Percentiles rank a stretch among this genome's conserved stretches.
phyloP scores from a whole-genome alignment of 192 early-diverging fungal species.

The Coemansia biformis region DNA sequence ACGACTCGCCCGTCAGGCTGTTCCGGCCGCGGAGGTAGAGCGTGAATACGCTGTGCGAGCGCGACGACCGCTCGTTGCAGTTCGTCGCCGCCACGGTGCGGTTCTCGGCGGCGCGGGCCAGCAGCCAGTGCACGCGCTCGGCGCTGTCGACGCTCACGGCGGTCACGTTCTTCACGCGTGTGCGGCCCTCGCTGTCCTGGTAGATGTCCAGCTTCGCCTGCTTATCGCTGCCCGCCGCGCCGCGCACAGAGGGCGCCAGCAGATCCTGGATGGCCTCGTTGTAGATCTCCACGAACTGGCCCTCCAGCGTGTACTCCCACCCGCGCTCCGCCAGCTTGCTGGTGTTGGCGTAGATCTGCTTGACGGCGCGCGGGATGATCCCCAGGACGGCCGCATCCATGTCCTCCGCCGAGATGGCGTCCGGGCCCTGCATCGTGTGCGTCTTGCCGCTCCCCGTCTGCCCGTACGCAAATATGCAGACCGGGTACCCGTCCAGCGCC shows the following conservation, averaged over 20 bases:
- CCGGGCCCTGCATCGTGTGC: slow-evolving; percentile 72
- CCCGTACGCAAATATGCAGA: slow-evolving; percentile 97
- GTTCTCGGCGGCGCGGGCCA: slow-evolving; percentile 72
- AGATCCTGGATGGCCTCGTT: slow-evolving; percentile 90
- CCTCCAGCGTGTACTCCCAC: slow-evolving; percentile 85
- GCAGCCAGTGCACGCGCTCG: slow-evolving; percentile 62
- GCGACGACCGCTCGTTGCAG: slow-evolving; percentile 89
- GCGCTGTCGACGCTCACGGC: slow-evolving; percentile 68
- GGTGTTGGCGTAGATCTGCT: slow-evolving; percentile 79
- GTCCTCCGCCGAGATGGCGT: slow-evolving; percentile 17
- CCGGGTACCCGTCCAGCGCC: slow-evolving; percentile 93
- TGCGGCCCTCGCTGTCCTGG: slow-evolving; percentile 71
- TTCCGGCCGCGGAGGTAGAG: slow-evolving; percentile 73
- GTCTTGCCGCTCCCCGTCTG: slow-evolving; percentile 95
- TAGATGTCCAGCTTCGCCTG: slow-evolving; percentile 79
- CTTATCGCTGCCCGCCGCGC: slow-evolving; percentile 21
- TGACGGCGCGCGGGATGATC: slow-evolving; percentile 91
- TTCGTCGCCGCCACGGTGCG: slow-evolving; percentile 88
- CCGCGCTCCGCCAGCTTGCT: slow-evolving; percentile 67
- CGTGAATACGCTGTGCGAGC: slow-evolving; percentile 92
- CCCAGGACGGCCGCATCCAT: slow-evolving; percentile 54
- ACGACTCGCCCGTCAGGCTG: slow-evolving; percentile 63
- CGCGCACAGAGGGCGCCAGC: slow-evolving; percentile 45
- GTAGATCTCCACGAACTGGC: slow-evolving; percentile 93
- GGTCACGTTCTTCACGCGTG: slow-evolving; percentile 70